phyloP scores from a whole-genome alignment of 768 basidiomycete species.

The Boletus subparvulus region DNA sequence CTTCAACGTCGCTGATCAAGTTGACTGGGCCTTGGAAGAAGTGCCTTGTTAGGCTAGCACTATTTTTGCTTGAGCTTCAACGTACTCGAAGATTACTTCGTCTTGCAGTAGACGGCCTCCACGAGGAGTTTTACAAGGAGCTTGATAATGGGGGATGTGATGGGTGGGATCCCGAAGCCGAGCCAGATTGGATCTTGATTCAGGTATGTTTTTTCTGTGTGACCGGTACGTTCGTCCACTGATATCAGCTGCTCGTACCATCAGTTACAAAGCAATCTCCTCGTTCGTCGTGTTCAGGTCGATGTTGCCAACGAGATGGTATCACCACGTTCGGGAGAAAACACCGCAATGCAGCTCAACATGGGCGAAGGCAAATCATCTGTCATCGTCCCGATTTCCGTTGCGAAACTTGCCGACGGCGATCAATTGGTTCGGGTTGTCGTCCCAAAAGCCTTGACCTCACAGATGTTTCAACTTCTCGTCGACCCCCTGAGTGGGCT shows the following conservation, averaged over 20 bases:
- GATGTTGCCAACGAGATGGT: constrained; percentile 46
- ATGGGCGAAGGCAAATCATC: constrained; percentile 37
- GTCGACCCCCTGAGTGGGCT: constrained; percentile 42
- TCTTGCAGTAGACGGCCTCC: constrained; percentile 14
- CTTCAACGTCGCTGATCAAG: constrained; percentile 13
- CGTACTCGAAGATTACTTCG: constrained; percentile 8
- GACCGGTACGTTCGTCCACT: background rate
- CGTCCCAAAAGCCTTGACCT: constrained; percentile 42
- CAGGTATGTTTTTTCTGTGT: constrained; percentile 30
- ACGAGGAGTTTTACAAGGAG: constrained; percentile 32
- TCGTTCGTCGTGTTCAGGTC: constrained; percentile 41
- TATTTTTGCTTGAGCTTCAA: constrained; percentile 32
- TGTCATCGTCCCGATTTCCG: constrained; percentile 45
- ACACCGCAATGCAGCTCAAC: constrained; percentile 40
- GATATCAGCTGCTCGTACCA: background rate
- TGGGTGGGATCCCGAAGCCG: constrained; percentile 14
- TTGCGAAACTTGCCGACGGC: constrained; percentile 42
- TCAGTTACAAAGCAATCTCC: constrained; percentile 45
- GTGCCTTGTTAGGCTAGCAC: constrained; percentile 27
- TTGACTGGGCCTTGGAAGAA: constrained; percentile 28
- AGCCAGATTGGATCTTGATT: constrained; percentile 44
- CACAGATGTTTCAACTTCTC: constrained; percentile 48
- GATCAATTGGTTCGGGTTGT: constrained; percentile 45
- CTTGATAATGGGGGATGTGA: constrained; percentile 19
- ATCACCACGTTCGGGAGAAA: constrained; percentile 32